These are phyloP conservation scores for Hymenoscyphus infarciens DNA, from an alignment of 2,329 filamentous ascomycete species.

Conservation along the genomic window DNA sequence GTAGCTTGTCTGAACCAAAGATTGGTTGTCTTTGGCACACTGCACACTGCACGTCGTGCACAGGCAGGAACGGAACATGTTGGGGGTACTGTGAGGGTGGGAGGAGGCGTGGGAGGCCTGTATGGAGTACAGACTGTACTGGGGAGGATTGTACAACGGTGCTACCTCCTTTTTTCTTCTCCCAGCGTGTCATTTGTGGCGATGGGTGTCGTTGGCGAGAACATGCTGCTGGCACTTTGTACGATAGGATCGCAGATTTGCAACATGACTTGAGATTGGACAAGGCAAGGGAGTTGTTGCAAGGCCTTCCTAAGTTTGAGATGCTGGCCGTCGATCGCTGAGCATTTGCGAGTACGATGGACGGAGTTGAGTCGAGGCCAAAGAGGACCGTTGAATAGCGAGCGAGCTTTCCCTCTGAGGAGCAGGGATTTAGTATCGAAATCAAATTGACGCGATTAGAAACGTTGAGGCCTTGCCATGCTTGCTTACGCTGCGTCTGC, in stretches of 20 bases:
- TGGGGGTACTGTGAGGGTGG: not conserved
- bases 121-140: not conserved
- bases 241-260: constrained; percentile 5
- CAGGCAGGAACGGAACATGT: not conserved
- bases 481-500: no score
- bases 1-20: not conserved
- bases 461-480: no score
- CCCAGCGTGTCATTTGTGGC: not conserved
- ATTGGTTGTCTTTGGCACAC: not conserved
- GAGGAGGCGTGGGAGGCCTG: not conserved
- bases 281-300: not conserved
- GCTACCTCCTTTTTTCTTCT: not conserved
- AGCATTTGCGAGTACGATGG: not conserved
- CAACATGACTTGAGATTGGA: constrained; percentile 4
- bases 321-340: not conserved
- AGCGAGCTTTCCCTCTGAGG: not conserved
- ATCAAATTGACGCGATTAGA: not conserved
- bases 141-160: not conserved
- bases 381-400: not conserved
- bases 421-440: not conserved
- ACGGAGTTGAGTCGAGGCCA: not conserved
- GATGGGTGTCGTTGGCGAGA: not conserved
- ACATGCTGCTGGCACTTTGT: constrained; percentile 3
- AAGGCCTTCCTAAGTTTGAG: not conserved
- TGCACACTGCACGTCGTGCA: not conserved